Conservation (phyloP, 257 asterid species). For the Rehmannia glutinosa region DNA sequence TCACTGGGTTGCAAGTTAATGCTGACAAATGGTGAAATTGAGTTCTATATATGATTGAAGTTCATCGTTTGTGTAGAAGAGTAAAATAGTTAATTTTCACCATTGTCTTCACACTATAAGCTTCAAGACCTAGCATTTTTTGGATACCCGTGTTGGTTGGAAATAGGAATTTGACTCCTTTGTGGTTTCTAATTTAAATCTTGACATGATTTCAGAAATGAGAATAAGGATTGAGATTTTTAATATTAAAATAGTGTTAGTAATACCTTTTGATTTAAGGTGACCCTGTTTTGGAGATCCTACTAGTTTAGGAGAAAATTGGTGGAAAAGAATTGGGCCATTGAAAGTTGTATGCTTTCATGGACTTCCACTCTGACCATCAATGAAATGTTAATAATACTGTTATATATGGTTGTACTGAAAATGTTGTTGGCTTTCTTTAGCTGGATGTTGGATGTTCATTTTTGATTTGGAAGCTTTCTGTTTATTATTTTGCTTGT, state of each 20-base stretch:
- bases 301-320: conserved; percentile 1
- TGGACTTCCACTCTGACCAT: too few relatives aligned
- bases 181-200: neutral
- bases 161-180: neutral
- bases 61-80: neutral
- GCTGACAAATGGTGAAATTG: neutral
- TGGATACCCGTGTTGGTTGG: neutral
- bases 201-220: neutral
- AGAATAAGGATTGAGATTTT: neutral
- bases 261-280: neutral
- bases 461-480: neutral
- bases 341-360: neutral
- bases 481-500: neutral
- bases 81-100: neutral
- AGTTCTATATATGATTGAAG: neutral
- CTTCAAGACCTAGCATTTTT: neutral
- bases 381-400: too few relatives aligned
- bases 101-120: neutral
- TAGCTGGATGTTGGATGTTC: neutral
- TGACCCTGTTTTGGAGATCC: neutral
- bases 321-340: neutral
- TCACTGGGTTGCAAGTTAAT: neutral
- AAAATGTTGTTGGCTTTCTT: neutral
- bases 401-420: neutral
- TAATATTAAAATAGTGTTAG: neutral